phyloP scores from a whole-genome alignment of 768 basidiomycete species.

The Leccinum sublutescens region DNA sequence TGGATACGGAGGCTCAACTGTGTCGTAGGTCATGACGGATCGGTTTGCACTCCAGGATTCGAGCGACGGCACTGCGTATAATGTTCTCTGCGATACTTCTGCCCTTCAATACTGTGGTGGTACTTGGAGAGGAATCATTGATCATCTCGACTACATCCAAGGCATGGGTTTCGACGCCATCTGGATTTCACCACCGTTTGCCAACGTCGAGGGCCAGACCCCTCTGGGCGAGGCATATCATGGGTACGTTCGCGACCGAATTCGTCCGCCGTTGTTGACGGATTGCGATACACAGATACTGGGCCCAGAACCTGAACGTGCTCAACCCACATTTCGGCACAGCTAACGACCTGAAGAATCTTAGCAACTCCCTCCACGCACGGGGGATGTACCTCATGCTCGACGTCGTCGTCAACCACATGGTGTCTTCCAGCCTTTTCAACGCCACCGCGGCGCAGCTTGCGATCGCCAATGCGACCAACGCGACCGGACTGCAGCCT shows the following conservation, averaged over 20 bases:
- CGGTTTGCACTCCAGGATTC: conserved; percentile 54
- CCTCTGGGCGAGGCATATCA: conserved; percentile 58
- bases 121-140: conserved; percentile 49
- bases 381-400: conserved; percentile 61
- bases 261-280: not conserved
- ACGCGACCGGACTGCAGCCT: conserved; percentile 24
- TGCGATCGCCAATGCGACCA: conserved; percentile 14
- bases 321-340: conserved; percentile 57
- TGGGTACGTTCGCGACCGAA: conserved; percentile 33
- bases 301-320: conserved; percentile 45
- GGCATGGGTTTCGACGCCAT: conserved; percentile 60
- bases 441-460: conserved; percentile 25
- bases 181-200: conserved; percentile 57
- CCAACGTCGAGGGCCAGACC: conserved; percentile 47
- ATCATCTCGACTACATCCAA: conserved; percentile 62
- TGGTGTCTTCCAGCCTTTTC: conserved; percentile 39
- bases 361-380: conserved; percentile 45
- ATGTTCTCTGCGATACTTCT: conserved; percentile 43
- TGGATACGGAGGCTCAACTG: not conserved
- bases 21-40: conserved; percentile 49
- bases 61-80: conserved; percentile 25
- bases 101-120: conserved; percentile 56
- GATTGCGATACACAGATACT: conserved; percentile 38
- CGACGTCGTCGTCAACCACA: conserved; percentile 63
- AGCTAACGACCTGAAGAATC: conserved; percentile 47